These are phyloP conservation scores for Phycomyces blakesleeanus DNA, from an alignment of 192 early-diverging fungal genomes.

Conservation along the genomic window DNA sequence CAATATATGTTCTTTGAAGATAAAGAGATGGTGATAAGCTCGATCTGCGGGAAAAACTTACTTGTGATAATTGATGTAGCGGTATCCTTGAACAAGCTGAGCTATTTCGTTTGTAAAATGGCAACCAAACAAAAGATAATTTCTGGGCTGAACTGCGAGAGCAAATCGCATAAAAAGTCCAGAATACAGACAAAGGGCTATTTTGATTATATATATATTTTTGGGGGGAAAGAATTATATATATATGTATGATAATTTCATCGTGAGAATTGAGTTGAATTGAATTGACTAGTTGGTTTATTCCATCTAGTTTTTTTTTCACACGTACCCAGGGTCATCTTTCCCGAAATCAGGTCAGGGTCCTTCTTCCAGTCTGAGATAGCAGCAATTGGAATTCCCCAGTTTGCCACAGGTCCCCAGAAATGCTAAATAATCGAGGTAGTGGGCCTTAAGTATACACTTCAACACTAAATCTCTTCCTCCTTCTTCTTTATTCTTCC, in stretches of 20 bases:
- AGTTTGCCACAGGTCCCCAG: slow-evolving; percentile 70
- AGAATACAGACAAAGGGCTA: slow-evolving; percentile 86
- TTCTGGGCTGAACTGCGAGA: slow-evolving; percentile 83
- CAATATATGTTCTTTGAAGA: not conserved
- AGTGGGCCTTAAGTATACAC: not conserved
- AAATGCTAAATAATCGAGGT: slow-evolving; percentile 35
- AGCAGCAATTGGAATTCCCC: slow-evolving; percentile 95
- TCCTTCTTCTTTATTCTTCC: too few species aligned
- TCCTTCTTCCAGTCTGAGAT: slow-evolving; percentile 88
- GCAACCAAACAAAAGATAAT: slow-evolving; percentile 90
- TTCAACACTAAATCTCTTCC: too few species aligned
- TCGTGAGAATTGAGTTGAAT: not conserved
- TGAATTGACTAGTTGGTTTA: not conserved
- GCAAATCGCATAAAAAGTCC: slow-evolving; percentile 94
- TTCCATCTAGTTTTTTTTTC: not conserved
- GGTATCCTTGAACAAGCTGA: slow-evolving; percentile 84
- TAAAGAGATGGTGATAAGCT: not conserved
- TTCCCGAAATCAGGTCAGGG: slow-evolving; percentile 87
- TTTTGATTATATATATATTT: not conserved
- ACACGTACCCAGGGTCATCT: slow-evolving; percentile 79
- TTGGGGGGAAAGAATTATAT: too few species aligned
- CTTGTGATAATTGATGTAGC: slow-evolving; percentile 77
- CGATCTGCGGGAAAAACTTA: slow-evolving; percentile 33
- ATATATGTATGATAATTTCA: too few species aligned
- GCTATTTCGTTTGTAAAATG: slow-evolving; percentile 86